Evolutionary conservation across 2,329 filamentous ascomycete species (phyloP), one percentile per base, ranked within the genome.

Genomic region (Atkinsonella texensis): DNA sequence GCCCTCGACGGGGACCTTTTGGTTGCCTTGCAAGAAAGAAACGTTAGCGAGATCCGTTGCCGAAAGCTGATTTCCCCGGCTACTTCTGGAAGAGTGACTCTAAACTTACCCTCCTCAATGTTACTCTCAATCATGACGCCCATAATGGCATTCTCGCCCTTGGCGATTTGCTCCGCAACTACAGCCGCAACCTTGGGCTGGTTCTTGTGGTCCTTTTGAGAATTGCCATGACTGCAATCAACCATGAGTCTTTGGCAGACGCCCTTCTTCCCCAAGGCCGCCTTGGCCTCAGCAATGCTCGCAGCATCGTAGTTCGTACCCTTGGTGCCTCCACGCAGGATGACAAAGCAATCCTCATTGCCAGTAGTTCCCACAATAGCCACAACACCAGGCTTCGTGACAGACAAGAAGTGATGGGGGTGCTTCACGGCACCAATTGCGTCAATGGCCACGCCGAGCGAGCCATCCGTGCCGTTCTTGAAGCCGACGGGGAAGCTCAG

Each of bases 71-170:
- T 8, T 28, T 28, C 28, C 7, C 28, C 28, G 20, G 8, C 4
- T 17, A 12, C 23, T 20, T 18, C 18, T 11, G 41, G 40, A 35
- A 11, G 11, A 17, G 39, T 12, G 17, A 8, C n/a, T 3, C 5
- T 28, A 18, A 35, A 13, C 48, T 39, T 10, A 50, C 81, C 79
- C 72, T 95, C 91, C 68, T 91, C 83, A 76, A 97, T 91, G 73
- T 97, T 91, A 65, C 89, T 95, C 75, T 98, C 91, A 62, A 98
- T 94, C 91, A 98, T 98, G 64, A 97, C 89, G 66, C 90, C 93
- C 59, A 97, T 80, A 62, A 98, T 95, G 57, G 81, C 84, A 53
- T 81, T 84, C 74, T 98, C 88, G 54, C 91, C 91, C 57, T 85
- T 83, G 48, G 85, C 82, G 57, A 98, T 77, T 74, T 98, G 91